Conservation (phyloP, 2,329 filamentous ascomycete genomes). For the Talaromyces sp. region DNA sequence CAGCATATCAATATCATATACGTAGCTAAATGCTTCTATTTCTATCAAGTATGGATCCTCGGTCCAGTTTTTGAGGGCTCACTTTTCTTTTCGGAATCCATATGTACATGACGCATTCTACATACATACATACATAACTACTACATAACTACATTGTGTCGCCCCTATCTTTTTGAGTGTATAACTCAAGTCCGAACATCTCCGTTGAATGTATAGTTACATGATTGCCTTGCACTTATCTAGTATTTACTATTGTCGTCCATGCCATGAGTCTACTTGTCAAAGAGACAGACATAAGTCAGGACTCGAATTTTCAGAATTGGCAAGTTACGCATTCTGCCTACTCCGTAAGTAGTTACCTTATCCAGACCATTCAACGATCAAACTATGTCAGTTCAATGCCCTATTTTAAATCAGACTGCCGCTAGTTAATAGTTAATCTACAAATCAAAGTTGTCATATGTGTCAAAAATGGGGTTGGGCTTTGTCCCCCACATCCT, state of each 20-base stretch:
- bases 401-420: background rate
- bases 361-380: too few species aligned
- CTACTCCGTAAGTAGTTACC: too few species aligned
- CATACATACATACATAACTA: too few species aligned
- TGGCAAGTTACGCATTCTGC: too few species aligned
- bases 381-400: too few species aligned
- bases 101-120: too few species aligned
- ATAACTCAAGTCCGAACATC: background rate
- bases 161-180: background rate
- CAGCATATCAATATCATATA: background rate
- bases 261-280: background rate
- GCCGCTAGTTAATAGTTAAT: too few species aligned
- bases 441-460: background rate
- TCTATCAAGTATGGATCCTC: background rate
- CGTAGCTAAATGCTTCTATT: background rate
- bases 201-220: background rate
- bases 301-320: background rate
- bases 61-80: background rate
- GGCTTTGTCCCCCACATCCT: background rate
- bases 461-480: background rate
- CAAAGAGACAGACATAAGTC: background rate
- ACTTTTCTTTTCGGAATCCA: background rate
- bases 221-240: background rate
- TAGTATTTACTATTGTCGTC: background rate
- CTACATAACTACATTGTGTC: background rate